Percentiles rank a stretch among this genome's conserved stretches.
These are phyloP conservation scores for Fusarium piperis DNA, from an alignment of 2,329 filamentous ascomycete genomes.

Conservation along the genomic window DNA sequence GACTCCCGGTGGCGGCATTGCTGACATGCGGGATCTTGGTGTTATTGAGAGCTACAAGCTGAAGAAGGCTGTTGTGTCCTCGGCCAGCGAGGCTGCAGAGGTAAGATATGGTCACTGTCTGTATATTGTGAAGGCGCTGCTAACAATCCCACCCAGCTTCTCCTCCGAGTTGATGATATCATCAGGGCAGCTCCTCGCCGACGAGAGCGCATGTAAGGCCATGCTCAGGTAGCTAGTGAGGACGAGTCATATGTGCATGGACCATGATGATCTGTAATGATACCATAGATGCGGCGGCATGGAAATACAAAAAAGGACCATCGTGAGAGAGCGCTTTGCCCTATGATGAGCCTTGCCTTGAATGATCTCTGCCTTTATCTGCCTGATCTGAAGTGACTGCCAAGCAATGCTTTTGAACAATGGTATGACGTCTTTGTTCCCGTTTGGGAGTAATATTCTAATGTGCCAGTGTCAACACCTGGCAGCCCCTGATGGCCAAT, in stretches of 20 bases:
- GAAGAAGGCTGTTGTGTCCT: constrained; percentile 97
- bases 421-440: background rate
- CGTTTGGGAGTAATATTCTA: background rate
- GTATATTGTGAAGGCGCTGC: background rate
- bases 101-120: constrained; percentile 59
- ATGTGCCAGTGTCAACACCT: constrained; percentile 15
- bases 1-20: constrained; percentile 89
- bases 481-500: background rate
- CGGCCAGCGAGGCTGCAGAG: constrained; percentile 95
- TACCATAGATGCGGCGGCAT: constrained; percentile 50
- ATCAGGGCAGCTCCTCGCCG: constrained; percentile 87
- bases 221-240: constrained; percentile 27
- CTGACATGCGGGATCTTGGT: constrained; percentile 94
- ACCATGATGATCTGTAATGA: constrained; percentile 51
- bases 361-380: background rate
- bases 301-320: constrained; percentile 42
- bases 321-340: constrained; percentile 36
- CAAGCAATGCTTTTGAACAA: background rate
- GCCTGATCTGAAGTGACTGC: background rate
- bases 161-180: constrained; percentile 96
- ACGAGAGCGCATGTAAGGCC: constrained; percentile 52
- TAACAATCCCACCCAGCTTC: constrained; percentile 65
- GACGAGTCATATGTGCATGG: constrained; percentile 41
- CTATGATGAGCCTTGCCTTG: constrained; percentile 21
- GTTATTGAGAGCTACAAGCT: constrained; percentile 99